phyloP scores from a whole-genome alignment of 148 eudicot genomes.

The Fagopyrum esculentum region DNA sequence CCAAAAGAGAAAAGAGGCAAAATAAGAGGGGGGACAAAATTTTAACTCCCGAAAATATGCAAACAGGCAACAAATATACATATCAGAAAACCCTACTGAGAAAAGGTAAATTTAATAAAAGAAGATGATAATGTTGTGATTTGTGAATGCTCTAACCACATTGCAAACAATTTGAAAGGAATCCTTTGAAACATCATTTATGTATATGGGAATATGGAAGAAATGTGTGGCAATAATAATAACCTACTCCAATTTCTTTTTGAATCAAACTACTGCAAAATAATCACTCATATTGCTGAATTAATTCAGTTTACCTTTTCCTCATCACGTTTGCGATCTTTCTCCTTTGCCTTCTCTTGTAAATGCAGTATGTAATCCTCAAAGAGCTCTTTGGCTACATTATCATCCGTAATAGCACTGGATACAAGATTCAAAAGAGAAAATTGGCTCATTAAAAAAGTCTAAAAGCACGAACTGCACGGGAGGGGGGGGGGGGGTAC shows the following conservation, averaged over 20 bases:
- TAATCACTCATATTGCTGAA: not conserved
- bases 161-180: not conserved
- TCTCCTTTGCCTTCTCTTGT: constrained; percentile 88
- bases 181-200: not conserved
- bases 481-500: no score
- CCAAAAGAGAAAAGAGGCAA: constrained; percentile 6
- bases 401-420: constrained; percentile 79
- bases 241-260: not conserved
- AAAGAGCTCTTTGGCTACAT: constrained; percentile 56
- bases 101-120: not conserved
- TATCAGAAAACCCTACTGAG: not conserved
- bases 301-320: constrained; percentile 55
- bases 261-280: not conserved
- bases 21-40: not conserved
- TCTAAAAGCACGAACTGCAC: not conserved
- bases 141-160: not conserved
- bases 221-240: not conserved
- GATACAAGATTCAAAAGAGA: not conserved
- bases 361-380: constrained; percentile 56
- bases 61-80: not conserved
- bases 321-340: constrained; percentile 91
- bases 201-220: not conserved
- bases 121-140: not conserved
- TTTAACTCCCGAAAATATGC: not conserved
- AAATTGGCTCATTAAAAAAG: not conserved